Evolutionary conservation across 345 rosid species (phyloP), one percentile per base, ranked within the genome.

Genomic region (Citropsis articulata): DNA sequence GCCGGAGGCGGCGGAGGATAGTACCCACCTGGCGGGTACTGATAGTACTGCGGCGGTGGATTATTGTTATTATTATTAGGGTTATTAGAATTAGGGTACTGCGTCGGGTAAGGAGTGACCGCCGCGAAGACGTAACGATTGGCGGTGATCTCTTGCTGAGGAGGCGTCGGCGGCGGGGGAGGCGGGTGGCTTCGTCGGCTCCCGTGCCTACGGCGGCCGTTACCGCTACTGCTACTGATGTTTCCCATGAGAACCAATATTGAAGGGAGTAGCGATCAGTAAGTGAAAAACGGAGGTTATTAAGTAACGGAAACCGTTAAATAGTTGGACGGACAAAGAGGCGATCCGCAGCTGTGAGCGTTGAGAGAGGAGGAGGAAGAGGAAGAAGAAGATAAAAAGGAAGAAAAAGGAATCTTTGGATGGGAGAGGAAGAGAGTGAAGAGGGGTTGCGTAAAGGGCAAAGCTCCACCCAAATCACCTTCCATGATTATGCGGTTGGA

Each of bases 61-160:
- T 84, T 81, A 69, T 84, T 86, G 69, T 84, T 83, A 79, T 84
- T 86, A 71, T 84, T 89, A 10, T 86, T 88, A 19, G 84, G 84
- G 80, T 84, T 86, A 71, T 83, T 89, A 10, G 83, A 81, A 82
- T 82, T 85, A 12, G 90, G 85, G 78, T 91, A 89, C 66, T 88
- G 97, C 22, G 89, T 62, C 2, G 97, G 97, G 77, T 87, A 94
- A 8, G 99, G 97, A 24, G 97, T 91, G 35, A 94, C 98, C 2
- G 98, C 97, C 1, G 99, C 92, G 80, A 93, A 89, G 7, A 93
- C 94, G 80, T 89, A 86, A 14, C 90, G 91, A 76, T 86, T 95
- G 59, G 95, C 76, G n/a, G 89, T 64, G 82, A 86, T 86, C 77
- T 92, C 99, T n/a, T 93, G 87, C 71, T 89, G 89, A 1, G 93